Conservation (phyloP, 2,329 filamentous ascomycete species). For the Hymenoscyphus linearis region DNA sequence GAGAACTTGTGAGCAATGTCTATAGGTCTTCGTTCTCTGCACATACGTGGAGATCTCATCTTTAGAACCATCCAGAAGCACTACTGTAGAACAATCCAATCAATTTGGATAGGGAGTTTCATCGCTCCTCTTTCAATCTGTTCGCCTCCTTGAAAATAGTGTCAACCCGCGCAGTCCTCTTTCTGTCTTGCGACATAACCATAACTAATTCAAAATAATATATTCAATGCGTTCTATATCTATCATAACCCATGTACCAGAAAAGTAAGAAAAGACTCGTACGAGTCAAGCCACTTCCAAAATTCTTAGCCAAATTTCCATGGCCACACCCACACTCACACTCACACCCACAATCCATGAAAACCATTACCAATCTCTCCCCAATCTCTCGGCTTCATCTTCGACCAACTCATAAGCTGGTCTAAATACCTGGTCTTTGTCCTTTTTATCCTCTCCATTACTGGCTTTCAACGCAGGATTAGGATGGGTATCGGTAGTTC, state of each 20-base stretch:
- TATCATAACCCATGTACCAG: background rate
- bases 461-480: conserved; percentile 65
- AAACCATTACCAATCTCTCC: conserved; percentile 50
- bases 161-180: too few relatives aligned
- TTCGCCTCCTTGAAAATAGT: too few relatives aligned
- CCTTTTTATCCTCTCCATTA: conserved; percentile 29
- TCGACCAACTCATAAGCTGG: conserved; percentile 72
- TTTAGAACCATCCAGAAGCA: too few relatives aligned
- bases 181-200: background rate
- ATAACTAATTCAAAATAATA: background rate
- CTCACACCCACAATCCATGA: background rate
- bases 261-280: background rate
- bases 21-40: too few relatives aligned
- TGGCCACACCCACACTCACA: background rate
- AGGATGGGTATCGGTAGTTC: conserved; percentile 79
- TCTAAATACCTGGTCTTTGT: conserved; percentile 44
- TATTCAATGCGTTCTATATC: conserved; percentile 3
- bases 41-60: too few relatives aligned
- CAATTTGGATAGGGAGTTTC: too few relatives aligned
- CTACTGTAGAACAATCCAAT: too few relatives aligned
- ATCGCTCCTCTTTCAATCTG: too few relatives aligned
- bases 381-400: conserved; percentile 74
- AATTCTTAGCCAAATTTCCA: background rate
- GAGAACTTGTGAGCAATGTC: too few relatives aligned
- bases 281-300: background rate